Conservation (phyloP, 306 rosid species). For the Trifolium repens region DNA sequence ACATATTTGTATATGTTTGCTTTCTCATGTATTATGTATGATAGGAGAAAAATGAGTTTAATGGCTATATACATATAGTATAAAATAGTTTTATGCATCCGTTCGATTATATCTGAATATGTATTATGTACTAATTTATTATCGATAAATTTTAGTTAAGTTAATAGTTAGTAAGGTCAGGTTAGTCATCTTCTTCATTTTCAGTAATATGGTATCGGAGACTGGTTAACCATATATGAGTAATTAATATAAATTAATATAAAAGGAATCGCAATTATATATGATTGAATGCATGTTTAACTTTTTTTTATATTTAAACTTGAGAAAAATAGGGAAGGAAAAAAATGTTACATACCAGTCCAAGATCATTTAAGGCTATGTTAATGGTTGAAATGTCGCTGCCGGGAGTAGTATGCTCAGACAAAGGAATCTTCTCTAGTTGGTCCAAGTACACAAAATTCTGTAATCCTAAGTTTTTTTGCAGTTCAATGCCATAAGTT, state of each 20-base stretch:
- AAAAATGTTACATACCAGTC: constrained; percentile 56
- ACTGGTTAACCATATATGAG: neutral
- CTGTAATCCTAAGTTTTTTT: constrained; percentile 36
- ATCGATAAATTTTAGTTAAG: neutral
- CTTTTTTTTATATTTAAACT: neutral
- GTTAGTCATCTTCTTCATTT: neutral
- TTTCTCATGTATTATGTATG: neutral
- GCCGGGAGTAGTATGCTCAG: constrained; percentile 27
- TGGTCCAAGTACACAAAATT: constrained; percentile 40
- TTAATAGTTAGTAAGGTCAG: neutral
- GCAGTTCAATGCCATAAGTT: constrained; percentile 39
- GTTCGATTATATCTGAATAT: neutral
- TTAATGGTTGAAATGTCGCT: constrained; percentile 16
- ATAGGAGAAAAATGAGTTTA: neutral
- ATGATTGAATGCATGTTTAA: constrained; percentile 2
- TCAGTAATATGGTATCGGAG: neutral
- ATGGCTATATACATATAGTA: neutral
- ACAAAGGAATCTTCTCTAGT: constrained; percentile 48
- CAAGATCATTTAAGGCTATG: constrained; percentile 65
- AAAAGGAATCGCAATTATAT: neutral
- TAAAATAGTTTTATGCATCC: neutral
- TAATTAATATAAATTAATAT: neutral
- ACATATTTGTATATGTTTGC: neutral
- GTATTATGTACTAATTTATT: neutral
- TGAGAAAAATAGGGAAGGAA: neutral